Base-by-base conservation (phyloP, 192 early-diverging fungal genomes). In the Spinellus fusiger region DNA sequence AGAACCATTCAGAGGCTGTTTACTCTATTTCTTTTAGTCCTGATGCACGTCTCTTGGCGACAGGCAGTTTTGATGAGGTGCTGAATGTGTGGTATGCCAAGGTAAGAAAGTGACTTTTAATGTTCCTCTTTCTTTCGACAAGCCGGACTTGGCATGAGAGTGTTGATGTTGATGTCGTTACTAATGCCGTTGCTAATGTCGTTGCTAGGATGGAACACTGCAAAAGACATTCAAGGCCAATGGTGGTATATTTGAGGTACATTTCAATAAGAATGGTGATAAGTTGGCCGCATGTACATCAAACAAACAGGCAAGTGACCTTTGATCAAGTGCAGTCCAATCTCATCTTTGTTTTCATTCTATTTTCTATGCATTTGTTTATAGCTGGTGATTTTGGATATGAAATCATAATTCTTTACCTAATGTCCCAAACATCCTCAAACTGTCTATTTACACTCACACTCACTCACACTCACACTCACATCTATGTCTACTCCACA, bases 11-110 rank as follows among this genome's bases (percentile, higher is more conserved):
- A 1, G 82, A 82, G 64, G 79, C 87, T 26, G 86, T 93, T 4
- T 82, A 87, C 49, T 83, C 81, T 12, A 71, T 92, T 5, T 76
- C 88, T 9, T 95, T 93, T 67, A 93, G 83, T 58, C 81, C 89
- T 5, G 80, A 88, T 68, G 91, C 88, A 4, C 70, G 74, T 2
- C 80, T 83, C 54, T 70, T 95, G 50, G 92, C 90, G 3, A 82
- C 77, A 15, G 92, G 89, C 23, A 83, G 84, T 27, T 85, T 89
- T 62, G 92, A 95, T 77, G 78, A 88, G 10, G 76, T 79, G 16
- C 76, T 94, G 28, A 86, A 86, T 70, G 76, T 95, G 9, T 93
- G 91, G 91, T 68, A 76, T 60, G 70, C 77, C 8, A 74, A 78
- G 78, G 81, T 83, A 77, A 16, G 16, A 20, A 5, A n/a, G n/a